Conservation (phyloP, 495 filamentous ascomycete genomes). For the Talaromyces proteolyticus region DNA sequence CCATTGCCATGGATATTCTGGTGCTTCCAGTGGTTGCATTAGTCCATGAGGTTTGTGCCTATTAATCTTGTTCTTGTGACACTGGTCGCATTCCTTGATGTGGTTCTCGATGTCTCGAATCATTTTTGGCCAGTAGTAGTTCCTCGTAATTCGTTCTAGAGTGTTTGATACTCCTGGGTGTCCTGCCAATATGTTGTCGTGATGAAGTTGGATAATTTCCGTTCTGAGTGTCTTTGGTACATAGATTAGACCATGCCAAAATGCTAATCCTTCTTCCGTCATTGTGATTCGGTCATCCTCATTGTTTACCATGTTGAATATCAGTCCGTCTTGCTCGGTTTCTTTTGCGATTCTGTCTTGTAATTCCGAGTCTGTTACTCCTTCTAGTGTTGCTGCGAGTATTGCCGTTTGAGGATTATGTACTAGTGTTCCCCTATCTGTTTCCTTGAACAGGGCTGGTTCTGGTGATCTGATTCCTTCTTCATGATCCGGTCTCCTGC, state of each 20-base stretch:
- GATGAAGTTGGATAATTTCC: not conserved
- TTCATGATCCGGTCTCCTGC: constrained; percentile 7
- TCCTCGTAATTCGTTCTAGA: constrained; percentile 2
- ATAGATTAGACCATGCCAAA: constrained; percentile 3
- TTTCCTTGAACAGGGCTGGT: constrained; percentile 10
- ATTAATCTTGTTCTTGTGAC: not conserved
- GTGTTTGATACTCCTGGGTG: not conserved
- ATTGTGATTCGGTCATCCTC: no score
- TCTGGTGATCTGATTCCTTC: constrained; percentile 14
- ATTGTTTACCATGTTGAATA: constrained; percentile 4
- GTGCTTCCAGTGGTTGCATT: constrained; percentile 5
- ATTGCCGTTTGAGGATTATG: constrained; percentile 11
- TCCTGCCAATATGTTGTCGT: not conserved
- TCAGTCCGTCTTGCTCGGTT: not conserved
- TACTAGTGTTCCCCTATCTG: constrained; percentile 4
- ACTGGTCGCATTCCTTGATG: not conserved
- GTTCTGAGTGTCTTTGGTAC: constrained; percentile 1
- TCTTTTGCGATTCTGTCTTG: constrained; percentile 9
- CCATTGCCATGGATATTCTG: constrained; percentile 4
- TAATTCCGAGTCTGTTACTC: constrained; percentile 3
- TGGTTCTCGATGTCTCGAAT: constrained; percentile 5
- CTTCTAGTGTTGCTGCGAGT: constrained; percentile 10
- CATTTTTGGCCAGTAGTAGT: constrained; percentile 2
- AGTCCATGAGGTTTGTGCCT: constrained; percentile 7
- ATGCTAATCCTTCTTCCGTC: no score